phyloP scores from a whole-genome alignment of 371 early-diverging fungal species.

The Dentiscutata heterogama region DNA sequence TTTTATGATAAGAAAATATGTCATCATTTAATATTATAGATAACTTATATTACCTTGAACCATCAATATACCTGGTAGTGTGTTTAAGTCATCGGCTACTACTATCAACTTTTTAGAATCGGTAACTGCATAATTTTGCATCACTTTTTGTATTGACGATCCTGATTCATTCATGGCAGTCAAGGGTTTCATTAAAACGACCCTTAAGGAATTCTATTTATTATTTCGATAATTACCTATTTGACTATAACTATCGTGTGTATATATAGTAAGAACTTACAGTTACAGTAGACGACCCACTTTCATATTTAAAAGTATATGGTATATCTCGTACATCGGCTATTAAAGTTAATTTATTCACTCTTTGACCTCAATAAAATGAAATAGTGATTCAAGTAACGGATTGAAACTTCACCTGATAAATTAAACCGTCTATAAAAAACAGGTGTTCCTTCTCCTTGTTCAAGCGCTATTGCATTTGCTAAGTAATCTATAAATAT shows the following conservation, averaged over 20 bases:
- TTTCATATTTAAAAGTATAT: slow-evolving; percentile 52
- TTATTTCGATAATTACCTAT: slow-evolving; percentile 10
- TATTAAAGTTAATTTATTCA: slow-evolving; percentile 33
- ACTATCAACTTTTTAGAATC: slow-evolving; percentile 64
- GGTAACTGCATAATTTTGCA: slow-evolving; percentile 54
- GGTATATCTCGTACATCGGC: slow-evolving; percentile 63
- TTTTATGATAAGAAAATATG: not conserved
- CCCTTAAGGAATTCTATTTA: slow-evolving; percentile 56
- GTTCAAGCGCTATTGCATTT: slow-evolving; percentile 59
- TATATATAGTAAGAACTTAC: not conserved
- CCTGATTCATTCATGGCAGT: slow-evolving; percentile 64
- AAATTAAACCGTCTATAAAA: slow-evolving; percentile 56
- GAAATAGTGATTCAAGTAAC: too few species aligned
- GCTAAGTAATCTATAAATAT: slow-evolving; percentile 65
- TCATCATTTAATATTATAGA: not conserved
- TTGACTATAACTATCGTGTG: not conserved
- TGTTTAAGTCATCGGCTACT: slow-evolving; percentile 64
- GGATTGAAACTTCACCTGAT: slow-evolving; percentile 48
- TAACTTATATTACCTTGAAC: slow-evolving; percentile 57
- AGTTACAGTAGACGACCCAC: slow-evolving; percentile 11
- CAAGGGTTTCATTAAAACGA: slow-evolving; percentile 64
- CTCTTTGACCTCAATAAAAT: too few species aligned
- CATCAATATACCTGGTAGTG: slow-evolving; percentile 61
- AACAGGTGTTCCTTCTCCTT: slow-evolving; percentile 42
- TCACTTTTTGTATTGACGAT: slow-evolving; percentile 55